Percentiles rank a stretch among this genome's conserved stretches.
These are phyloP conservation scores for Calonectria multiphialidica DNA, from an alignment of 2,329 filamentous ascomycete genomes.

Conservation along the genomic window DNA sequence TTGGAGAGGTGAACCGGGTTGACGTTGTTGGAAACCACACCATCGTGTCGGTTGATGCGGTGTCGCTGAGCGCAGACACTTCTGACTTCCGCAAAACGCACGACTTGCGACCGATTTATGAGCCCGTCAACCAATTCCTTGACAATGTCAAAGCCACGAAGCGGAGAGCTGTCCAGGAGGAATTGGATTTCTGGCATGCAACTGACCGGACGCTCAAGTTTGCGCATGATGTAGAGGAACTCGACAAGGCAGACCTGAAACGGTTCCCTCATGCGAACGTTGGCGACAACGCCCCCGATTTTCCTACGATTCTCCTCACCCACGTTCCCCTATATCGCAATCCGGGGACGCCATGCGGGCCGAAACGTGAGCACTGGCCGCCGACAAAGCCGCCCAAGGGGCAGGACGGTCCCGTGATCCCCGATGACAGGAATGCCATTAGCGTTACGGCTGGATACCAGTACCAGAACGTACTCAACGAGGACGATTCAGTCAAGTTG, in stretches of 20 bases:
- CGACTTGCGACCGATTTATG: slow-evolving; percentile 75
- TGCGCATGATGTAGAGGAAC: slow-evolving; percentile 70
- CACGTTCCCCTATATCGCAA: slow-evolving; percentile 91
- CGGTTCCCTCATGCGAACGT: slow-evolving; percentile 52
- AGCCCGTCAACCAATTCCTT: slow-evolving; percentile 82
- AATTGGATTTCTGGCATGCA: slow-evolving; percentile 75
- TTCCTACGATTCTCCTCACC: slow-evolving; percentile 90
- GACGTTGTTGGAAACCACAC: slow-evolving; percentile 96
- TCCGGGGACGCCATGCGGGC: slow-evolving; percentile 88
- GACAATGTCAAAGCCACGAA: slow-evolving; percentile 74
- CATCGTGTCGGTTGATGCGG: slow-evolving; percentile 90
- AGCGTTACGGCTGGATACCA: slow-evolving; percentile 86
- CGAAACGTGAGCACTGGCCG: slow-evolving; percentile 85
- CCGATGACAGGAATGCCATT: slow-evolving; percentile 83
- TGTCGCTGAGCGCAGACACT: slow-evolving; percentile 83
- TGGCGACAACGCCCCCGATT: slow-evolving; percentile 64
- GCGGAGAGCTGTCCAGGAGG: slow-evolving; percentile 74
- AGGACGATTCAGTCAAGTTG: slow-evolving; percentile 80
- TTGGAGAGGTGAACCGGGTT: slow-evolving; percentile 91
- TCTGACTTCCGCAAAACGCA: slow-evolving; percentile 64
- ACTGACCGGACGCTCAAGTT: slow-evolving; percentile 67
- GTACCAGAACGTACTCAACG: slow-evolving; percentile 93
- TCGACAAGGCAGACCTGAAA: slow-evolving; percentile 57
- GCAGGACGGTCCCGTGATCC: slow-evolving; percentile 63
- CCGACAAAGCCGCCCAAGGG: slow-evolving; percentile 73